Conservation (phyloP, 805 yeast genomes). For the Starmera caribaea region DNA sequence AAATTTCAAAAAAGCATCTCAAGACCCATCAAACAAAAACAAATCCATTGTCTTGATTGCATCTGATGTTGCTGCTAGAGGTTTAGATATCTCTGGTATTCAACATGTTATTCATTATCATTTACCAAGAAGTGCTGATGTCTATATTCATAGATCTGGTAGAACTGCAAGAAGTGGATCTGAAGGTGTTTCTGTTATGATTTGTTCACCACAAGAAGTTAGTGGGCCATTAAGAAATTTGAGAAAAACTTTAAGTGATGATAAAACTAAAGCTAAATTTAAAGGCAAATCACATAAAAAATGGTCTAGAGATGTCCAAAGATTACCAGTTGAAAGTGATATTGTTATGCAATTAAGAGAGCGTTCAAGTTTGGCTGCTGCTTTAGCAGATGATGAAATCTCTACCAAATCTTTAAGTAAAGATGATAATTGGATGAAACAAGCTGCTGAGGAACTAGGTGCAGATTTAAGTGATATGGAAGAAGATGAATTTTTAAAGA, state of each 20-base stretch:
- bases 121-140: slow-evolving; percentile 88
- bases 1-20: slow-evolving; percentile 51
- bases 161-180: slow-evolving; percentile 95
- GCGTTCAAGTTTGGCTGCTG: slow-evolving; percentile 59
- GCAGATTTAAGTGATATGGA: slow-evolving; percentile 62
- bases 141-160: slow-evolving; percentile 92
- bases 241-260: slow-evolving; percentile 42
- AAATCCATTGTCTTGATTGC: slow-evolving; percentile 69
- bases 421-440: slow-evolving; percentile 72
- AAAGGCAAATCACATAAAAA: slow-evolving; percentile 27
- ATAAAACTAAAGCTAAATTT: slow-evolving; percentile 16
- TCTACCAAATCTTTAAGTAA: slow-evolving; percentile 50
- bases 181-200: slow-evolving; percentile 90
- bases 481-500: slow-evolving; percentile 58
- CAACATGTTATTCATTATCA: slow-evolving; percentile 95
- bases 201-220: slow-evolving; percentile 91
- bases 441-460: slow-evolving; percentile 92
- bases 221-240: slow-evolving; percentile 78
- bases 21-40: slow-evolving; percentile 27
- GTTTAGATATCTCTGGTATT: slow-evolving; percentile 83
- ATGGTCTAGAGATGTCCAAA: slow-evolving; percentile 48
- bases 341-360: slow-evolving; percentile 61
- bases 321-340: slow-evolving; percentile 70
- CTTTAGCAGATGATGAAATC: slow-evolving; percentile 64
- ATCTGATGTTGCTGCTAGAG: slow-evolving; percentile 98